Evolutionary conservation across 768 basidiomycete genomes (phyloP).

Genomic region (Heimioporus sp.): DNA sequence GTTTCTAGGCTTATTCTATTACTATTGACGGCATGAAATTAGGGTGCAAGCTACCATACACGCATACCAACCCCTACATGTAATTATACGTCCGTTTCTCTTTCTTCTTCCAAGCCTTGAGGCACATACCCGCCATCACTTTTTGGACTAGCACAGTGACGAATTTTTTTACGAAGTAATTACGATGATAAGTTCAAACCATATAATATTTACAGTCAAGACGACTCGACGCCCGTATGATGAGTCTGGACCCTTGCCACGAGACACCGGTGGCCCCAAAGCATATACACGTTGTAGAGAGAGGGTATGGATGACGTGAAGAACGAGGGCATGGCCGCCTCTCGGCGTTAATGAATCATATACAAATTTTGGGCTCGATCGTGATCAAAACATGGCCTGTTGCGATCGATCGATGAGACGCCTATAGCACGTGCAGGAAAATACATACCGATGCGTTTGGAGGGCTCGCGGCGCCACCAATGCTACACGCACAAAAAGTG

Average conservation of each 20-base stretch:
- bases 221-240: not conserved
- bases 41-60: slow-evolving; percentile 13
- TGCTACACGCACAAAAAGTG: slow-evolving; percentile 25
- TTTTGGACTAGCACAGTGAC: slow-evolving; percentile 16
- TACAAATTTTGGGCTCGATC: not conserved
- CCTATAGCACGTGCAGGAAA: not conserved
- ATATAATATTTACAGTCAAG: slow-evolving; percentile 7
- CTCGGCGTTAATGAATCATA: too few relatives aligned
- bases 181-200: slow-evolving; percentile 13
- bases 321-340: too few relatives aligned
- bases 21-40: slow-evolving; percentile 29
- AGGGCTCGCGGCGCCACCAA: slow-evolving; percentile 68
- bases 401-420: not conserved
- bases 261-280: not conserved
- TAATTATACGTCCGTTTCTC: slow-evolving; percentile 25
- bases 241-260: too few relatives aligned
- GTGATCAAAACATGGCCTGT: not conserved
- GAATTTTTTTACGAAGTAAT: slow-evolving; percentile 25
- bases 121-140: not conserved
- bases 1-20: slow-evolving; percentile 36
- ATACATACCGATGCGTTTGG: slow-evolving; percentile 65
- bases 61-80: slow-evolving; percentile 19
- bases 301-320: not conserved
- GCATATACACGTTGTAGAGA: not conserved
- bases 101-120: not conserved